Percentiles rank a stretch among this genome's conserved stretches.
Evolutionary conservation across 805 yeast genomes (phyloP).

Genomic region (Teunomyces tritomae): DNA sequence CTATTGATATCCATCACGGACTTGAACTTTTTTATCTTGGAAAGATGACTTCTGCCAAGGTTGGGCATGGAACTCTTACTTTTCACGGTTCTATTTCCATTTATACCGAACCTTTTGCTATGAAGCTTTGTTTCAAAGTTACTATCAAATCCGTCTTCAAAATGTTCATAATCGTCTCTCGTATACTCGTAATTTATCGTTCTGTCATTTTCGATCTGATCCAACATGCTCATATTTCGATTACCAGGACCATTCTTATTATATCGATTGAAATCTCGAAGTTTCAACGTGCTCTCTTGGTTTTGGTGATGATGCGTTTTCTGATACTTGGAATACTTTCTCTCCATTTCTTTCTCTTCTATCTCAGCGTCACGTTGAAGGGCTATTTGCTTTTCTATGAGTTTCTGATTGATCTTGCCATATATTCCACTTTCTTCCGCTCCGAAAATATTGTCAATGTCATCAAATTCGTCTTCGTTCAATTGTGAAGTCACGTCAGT

Average conservation of each 20-base stretch:
- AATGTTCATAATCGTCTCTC: constrained; percentile 34
- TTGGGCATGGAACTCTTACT: constrained; percentile 22
- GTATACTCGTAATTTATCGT: constrained; percentile 37
- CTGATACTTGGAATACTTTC: constrained; percentile 12
- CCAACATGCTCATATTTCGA: constrained; percentile 14
- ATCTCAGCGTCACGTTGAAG: constrained; percentile 30
- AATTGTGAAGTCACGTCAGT: constrained; percentile 40
- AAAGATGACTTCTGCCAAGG: constrained; percentile 7
- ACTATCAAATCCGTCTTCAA: constrained; percentile 37
- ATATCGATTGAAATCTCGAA: constrained; percentile 24
- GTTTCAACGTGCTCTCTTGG: constrained; percentile 27
- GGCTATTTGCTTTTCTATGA: constrained; percentile 20
- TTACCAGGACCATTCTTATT: constrained; percentile 4
- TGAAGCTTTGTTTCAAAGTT: constrained; percentile 7
- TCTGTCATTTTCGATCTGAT: constrained; percentile 30
- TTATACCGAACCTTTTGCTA: neutral
- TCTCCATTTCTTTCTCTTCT: constrained; percentile 31
- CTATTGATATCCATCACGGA: constrained; percentile 32
- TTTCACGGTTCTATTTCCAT: neutral
- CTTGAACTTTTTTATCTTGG: constrained; percentile 25
- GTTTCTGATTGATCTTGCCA: constrained; percentile 23
- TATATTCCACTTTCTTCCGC: constrained; percentile 36
- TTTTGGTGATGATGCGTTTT: constrained; percentile 4
- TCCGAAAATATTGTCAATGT: constrained; percentile 37
- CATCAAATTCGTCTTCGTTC: constrained; percentile 38